Evolutionary conservation across 805 yeast genomes (phyloP).

Genomic region (Metschnikowia lunata): DNA sequence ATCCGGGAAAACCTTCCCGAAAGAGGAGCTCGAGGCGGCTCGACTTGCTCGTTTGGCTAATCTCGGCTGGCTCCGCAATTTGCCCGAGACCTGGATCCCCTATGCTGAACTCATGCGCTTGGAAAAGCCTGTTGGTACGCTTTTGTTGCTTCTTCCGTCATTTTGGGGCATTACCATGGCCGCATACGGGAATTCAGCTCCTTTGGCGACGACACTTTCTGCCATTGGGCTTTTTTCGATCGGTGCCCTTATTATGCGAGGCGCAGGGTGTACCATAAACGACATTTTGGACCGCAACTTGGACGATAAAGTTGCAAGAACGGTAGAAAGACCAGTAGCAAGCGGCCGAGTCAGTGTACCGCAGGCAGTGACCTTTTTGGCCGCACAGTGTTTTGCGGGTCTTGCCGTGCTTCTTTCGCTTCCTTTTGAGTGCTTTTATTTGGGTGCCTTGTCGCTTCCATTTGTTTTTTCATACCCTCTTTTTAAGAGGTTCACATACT

Average conservation of each 20-base stretch:
- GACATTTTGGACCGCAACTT: constrained; percentile 81
- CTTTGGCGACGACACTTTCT: constrained; percentile 55
- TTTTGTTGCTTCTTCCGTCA: constrained; percentile 77
- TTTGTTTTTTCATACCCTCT: constrained; percentile 85
- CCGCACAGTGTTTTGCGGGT: constrained; percentile 72
- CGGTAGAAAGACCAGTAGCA: constrained; percentile 89
- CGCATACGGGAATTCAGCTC: constrained; percentile 67
- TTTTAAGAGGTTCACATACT: constrained; percentile 91
- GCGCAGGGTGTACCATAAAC: constrained; percentile 96
- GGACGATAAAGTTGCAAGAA: constrained; percentile 82
- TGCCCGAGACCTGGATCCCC: constrained; percentile 77
- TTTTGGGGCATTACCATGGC: constrained; percentile 94
- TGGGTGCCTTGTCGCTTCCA: constrained; percentile 78
- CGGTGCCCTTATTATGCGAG: constrained; percentile 91
- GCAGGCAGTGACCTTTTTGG: constrained; percentile 68
- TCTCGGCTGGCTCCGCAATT: constrained; percentile 45
- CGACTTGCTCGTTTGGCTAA: constrained; percentile 44
- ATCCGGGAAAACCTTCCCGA: constrained; percentile 20
- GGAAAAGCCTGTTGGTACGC: constrained; percentile 95
- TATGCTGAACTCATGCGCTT: constrained; percentile 88
- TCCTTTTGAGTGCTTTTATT: constrained; percentile 75
- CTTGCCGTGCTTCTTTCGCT: constrained; percentile 63
- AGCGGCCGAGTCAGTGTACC: constrained; percentile 70
- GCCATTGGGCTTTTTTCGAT: constrained; percentile 69
- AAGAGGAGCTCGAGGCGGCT: constrained; percentile 48